Conservation (phyloP, 31 red algal genomes). For the Asparagopsis taxiformis region DNA sequence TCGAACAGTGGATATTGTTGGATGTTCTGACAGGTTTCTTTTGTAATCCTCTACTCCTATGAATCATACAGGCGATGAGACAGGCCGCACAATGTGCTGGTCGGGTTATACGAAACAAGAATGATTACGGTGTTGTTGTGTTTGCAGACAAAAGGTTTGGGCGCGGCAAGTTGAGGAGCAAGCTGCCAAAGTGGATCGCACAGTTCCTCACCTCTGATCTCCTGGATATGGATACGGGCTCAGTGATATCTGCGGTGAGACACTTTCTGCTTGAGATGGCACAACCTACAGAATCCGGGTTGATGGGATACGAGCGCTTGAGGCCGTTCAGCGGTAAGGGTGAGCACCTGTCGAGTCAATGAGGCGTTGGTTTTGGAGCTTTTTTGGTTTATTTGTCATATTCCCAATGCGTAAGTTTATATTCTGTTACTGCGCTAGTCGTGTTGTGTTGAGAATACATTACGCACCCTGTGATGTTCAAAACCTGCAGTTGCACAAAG, state of each 20-base stretch:
- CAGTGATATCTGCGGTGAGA: constrained; percentile 50
- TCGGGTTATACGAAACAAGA: constrained; percentile 88
- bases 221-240: constrained; percentile 77
- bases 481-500: too few species aligned
- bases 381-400: too few species aligned
- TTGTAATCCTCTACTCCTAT: too few species aligned
- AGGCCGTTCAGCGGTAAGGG: neutral
- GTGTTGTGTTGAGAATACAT: too few species aligned
- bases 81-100: constrained; percentile 93
- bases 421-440: too few species aligned
- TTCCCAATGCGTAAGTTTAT: too few species aligned
- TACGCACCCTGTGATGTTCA: too few species aligned
- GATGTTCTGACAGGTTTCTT: too few species aligned
- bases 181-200: constrained; percentile 90
- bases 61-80: constrained; percentile 60
- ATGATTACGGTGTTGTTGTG: constrained; percentile 90
- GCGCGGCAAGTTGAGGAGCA: constrained; percentile 74
- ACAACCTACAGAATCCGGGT: constrained; percentile 46
- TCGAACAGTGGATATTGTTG: neutral
- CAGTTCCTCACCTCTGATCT: constrained; percentile 57
- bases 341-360: too few species aligned
- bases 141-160: constrained; percentile 89
- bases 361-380: too few species aligned
- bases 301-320: constrained; percentile 8
- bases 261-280: constrained; percentile 80